Evolutionary conservation across 1,139 yeast species (phyloP), one percentile per base, ranked within the genome.

Genomic region (Candida mesenterica): DNA sequence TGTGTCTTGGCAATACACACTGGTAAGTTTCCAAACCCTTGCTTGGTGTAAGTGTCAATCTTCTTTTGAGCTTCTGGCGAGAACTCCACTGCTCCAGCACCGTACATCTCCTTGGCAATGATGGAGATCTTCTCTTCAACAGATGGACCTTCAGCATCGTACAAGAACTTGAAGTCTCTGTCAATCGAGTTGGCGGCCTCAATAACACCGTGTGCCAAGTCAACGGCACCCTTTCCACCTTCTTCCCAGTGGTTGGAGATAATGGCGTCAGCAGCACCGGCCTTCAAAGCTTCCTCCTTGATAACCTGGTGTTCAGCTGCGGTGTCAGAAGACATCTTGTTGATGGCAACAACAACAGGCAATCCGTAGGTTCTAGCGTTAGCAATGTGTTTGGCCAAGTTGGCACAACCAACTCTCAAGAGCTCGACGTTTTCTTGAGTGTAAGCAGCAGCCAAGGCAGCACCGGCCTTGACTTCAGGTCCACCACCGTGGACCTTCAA

Each of bases 401-500:
- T 92, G 46, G 88, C 78, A 58, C 96, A 86, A 38, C 98, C 98
- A 46, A 72, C 75, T 52, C 79, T 72, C 55, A 92, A 77, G 59
- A 90, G 75, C 39, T 88, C 97, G 39, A 82, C 75, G 62, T 92
- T 85, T 68, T 92, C 98, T 53, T 76, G 76, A 39, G 86, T 74
- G 68, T 92, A 92, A 56, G 79, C 97, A 36, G 79, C 72, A 42
- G 97, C 95, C 58, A 92, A 75, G 47, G 95, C 82, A 38, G 86
- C 82, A 56, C 97, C 97, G 31, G 98, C 96, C 64, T 87, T 87
- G 47, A 92, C 97, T 54, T 88, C 96, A 26, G 97, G 96, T 44
- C 96, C 98, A 57, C 97, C 98, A 49, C 98, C 98, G 61, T 92
- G 98, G 32, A 88, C 88, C 69, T 92, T 92, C 62, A 92, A 77